Conservation (phyloP, 306 rosid genomes). For the Begonia loranthoides region DNA sequence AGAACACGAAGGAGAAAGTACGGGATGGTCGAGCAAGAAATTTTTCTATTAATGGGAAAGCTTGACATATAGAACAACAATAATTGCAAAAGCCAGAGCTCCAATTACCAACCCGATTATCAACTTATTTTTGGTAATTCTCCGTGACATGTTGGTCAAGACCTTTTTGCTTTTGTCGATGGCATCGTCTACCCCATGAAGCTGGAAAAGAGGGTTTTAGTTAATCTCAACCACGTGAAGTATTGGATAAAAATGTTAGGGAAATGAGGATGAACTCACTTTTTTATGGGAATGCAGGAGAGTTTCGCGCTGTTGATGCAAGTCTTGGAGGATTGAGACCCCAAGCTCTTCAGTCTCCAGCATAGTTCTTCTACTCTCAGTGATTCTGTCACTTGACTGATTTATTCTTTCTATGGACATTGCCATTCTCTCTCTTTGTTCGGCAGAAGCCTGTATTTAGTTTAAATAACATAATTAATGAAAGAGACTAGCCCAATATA, state of each 20-base stretch:
- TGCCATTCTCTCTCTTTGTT: constrained; percentile 16
- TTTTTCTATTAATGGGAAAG: not conserved
- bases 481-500: no score
- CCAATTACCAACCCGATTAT: constrained; percentile 10
- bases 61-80: constrained; percentile 10
- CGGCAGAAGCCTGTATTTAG: constrained; percentile 11
- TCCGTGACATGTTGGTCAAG: constrained; percentile 9
- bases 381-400: constrained; percentile 13
- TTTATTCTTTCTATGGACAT: constrained; percentile 15
- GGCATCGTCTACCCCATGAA: constrained; percentile 14
- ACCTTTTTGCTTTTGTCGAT: constrained; percentile 14
- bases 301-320: constrained; percentile 19
- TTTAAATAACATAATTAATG: not conserved
- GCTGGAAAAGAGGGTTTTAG: not conserved
- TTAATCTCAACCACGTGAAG: no score
- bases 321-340: constrained; percentile 13
- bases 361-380: constrained; percentile 16
- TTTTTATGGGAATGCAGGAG: constrained; percentile 11
- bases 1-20: not conserved
- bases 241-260: no score
- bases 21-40: not conserved
- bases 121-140: constrained; percentile 6
- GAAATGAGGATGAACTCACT: constrained; percentile 1
- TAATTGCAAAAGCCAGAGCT: constrained; percentile 6
- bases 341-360: constrained; percentile 14